phyloP scores from a whole-genome alignment of 2,329 filamentous ascomycete genomes.

The Hypocrella siamensis region DNA sequence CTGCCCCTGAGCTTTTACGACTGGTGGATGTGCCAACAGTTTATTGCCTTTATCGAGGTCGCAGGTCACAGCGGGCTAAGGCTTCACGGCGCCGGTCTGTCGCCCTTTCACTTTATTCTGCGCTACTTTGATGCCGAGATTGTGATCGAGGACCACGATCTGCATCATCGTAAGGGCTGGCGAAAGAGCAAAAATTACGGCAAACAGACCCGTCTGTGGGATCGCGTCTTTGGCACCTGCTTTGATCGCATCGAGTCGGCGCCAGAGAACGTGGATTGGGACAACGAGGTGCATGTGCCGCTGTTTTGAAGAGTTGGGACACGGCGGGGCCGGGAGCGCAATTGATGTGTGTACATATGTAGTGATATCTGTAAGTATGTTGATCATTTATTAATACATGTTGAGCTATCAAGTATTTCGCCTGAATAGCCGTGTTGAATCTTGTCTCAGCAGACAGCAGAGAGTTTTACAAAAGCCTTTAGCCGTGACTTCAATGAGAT shows the following conservation, averaged over 20 bases:
- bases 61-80: slow-evolving; percentile 22
- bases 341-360: too few relatives aligned
- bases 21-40: slow-evolving; percentile 28
- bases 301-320: slow-evolving; percentile 6
- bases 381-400: too few relatives aligned
- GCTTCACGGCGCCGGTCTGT: slow-evolving; percentile 15
- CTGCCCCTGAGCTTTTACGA: slow-evolving; percentile 28
- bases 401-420: too few relatives aligned
- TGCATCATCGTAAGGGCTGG: slow-evolving; percentile 21
- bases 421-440: too few relatives aligned
- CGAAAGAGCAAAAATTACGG: slow-evolving; percentile 21
- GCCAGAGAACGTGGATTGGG: slow-evolving; percentile 15
- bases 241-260: slow-evolving; percentile 18
- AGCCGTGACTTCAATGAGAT: too few relatives aligned
- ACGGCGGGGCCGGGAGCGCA: too few relatives aligned
- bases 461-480: too few relatives aligned
- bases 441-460: too few relatives aligned
- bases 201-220: slow-evolving; percentile 22
- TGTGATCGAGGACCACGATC: slow-evolving; percentile 24
- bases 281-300: slow-evolving; percentile 11
- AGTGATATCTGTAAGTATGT: too few relatives aligned
- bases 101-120: slow-evolving; percentile 16
- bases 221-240: slow-evolving; percentile 19
- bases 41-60: slow-evolving; percentile 22
- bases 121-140: slow-evolving; percentile 17